Evolutionary conservation across 805 yeast genomes (phyloP).

Genomic region (Ogataea zsoltii): DNA sequence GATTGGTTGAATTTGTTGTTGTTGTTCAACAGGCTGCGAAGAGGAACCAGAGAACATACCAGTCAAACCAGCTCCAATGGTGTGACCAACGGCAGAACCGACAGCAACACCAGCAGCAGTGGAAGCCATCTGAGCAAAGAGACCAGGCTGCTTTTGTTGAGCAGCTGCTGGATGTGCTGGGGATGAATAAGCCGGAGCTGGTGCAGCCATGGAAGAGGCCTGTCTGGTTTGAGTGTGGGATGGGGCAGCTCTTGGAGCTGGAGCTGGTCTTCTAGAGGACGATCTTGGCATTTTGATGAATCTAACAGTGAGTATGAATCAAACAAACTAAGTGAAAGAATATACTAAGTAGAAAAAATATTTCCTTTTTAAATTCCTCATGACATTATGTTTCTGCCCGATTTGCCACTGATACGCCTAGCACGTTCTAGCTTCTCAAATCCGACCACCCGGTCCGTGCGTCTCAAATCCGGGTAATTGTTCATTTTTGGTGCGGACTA

Average conservation of each 20-base stretch:
- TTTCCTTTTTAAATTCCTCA: constrained; percentile 1
- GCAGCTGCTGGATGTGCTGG: constrained; percentile 51
- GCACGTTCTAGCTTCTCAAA: background rate
- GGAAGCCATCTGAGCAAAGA: constrained; percentile 96
- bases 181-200: constrained; percentile 38
- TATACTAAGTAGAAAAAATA: background rate
- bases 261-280: constrained; percentile 43
- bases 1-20: constrained; percentile 32
- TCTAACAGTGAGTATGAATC: background rate
- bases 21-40: constrained; percentile 40
- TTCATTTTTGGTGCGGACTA: background rate
- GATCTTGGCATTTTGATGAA: constrained; percentile 34
- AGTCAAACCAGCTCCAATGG: constrained; percentile 91
- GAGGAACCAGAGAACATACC: constrained; percentile 83
- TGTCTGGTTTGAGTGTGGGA: constrained; percentile 55
- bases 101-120: constrained; percentile 99
- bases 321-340: background rate
- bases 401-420: constrained; percentile 6
- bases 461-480: constrained; percentile 1
- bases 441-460: constrained; percentile 1
- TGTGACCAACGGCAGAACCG: constrained; percentile 96
- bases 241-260: constrained; percentile 44
- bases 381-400: constrained; percentile 10
- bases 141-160: constrained; percentile 72
- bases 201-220: constrained; percentile 76